phyloP scores from a whole-genome alignment of 148 eudicot species.

The Limonium bicolor region DNA sequence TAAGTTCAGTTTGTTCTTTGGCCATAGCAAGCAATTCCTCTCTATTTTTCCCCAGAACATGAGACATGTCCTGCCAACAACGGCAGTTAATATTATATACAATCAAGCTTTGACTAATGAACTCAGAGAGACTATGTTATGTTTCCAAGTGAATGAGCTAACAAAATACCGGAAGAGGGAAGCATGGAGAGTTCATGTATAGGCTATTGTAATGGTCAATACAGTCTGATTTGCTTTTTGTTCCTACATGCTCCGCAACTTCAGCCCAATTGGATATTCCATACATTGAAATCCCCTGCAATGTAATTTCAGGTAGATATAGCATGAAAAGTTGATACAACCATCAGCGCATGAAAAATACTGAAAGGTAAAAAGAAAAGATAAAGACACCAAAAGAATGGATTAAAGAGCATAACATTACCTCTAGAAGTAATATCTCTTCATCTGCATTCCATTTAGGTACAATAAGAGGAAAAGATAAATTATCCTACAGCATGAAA shows the following conservation, averaged over 20 bases:
- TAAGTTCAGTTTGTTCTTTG: constrained; percentile 48
- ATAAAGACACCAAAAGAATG: background rate
- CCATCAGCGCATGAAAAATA: too few species aligned
- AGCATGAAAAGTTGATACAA: too few species aligned
- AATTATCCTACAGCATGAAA: constrained; percentile 47
- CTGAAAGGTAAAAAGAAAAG: background rate
- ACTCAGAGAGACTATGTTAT: constrained; percentile 5
- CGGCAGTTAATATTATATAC: constrained; percentile 1
- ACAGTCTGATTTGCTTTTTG: constrained; percentile 79
- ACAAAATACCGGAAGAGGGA: constrained; percentile 98
- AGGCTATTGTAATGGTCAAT: constrained; percentile 57
- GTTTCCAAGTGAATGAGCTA: too few species aligned
- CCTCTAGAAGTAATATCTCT: constrained; percentile 89
- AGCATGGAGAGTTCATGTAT: constrained; percentile 92
- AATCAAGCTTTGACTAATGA: background rate
- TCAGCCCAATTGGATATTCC: constrained; percentile 85
- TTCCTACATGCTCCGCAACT: constrained; percentile 97
- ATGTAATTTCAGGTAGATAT: too few species aligned
- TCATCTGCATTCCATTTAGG: constrained; percentile 99
- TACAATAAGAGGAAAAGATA: constrained; percentile 76
- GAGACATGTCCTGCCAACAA: constrained; percentile 70
- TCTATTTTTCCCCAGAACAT: constrained; percentile 82
- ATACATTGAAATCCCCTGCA: constrained; percentile 83
- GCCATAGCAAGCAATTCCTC: constrained; percentile 98
- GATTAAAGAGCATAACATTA: constrained; percentile 8